Conservation (phyloP, 2,329 filamentous ascomycete species). For the Penicillium oxalicum region DNA sequence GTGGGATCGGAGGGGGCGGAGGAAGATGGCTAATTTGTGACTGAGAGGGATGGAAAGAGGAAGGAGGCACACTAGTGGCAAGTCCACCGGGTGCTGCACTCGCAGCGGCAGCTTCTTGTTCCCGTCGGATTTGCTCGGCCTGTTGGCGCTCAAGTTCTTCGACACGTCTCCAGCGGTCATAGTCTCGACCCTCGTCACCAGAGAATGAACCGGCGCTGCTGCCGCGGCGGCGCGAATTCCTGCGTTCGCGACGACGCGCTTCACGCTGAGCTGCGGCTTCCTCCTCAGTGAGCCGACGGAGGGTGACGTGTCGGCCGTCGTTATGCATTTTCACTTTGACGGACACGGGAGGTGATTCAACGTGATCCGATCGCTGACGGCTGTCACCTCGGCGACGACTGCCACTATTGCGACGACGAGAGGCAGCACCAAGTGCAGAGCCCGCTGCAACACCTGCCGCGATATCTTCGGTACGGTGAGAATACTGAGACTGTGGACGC, state of each 20-base stretch:
- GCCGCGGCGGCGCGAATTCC: slow-evolving; percentile 35
- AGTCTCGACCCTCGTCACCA: slow-evolving; percentile 32
- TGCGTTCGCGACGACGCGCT: slow-evolving; percentile 44
- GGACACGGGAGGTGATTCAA: slow-evolving; percentile 55
- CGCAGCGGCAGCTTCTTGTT: slow-evolving; percentile 26
- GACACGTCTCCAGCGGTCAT: slow-evolving; percentile 45
- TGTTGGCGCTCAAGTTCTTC: slow-evolving; percentile 46
- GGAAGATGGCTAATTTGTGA: slow-evolving; percentile 25
- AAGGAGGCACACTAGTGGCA: slow-evolving; percentile 21
- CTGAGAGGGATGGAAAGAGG: slow-evolving; percentile 16
- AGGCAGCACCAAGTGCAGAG: slow-evolving; percentile 27
- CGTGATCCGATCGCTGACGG: slow-evolving; percentile 33
- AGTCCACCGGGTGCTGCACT: slow-evolving; percentile 23
- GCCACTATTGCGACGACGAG: slow-evolving; percentile 26
- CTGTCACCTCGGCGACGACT: slow-evolving; percentile 8
- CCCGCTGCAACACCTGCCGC: slow-evolving; percentile 29
- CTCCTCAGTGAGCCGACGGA: slow-evolving; percentile 56
- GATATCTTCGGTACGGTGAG: slow-evolving; percentile 21
- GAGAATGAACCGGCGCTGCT: slow-evolving; percentile 40
- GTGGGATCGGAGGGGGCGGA: slow-evolving; percentile 25
- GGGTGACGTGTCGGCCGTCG: slow-evolving; percentile 57
- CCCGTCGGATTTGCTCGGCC: slow-evolving; percentile 38
- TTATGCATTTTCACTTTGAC: slow-evolving; percentile 62
- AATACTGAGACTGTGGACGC: slow-evolving; percentile 14
- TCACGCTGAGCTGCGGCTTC: slow-evolving; percentile 57